Conservation (phyloP, 805 yeast genomes). For the Ogataea haglerorum region DNA sequence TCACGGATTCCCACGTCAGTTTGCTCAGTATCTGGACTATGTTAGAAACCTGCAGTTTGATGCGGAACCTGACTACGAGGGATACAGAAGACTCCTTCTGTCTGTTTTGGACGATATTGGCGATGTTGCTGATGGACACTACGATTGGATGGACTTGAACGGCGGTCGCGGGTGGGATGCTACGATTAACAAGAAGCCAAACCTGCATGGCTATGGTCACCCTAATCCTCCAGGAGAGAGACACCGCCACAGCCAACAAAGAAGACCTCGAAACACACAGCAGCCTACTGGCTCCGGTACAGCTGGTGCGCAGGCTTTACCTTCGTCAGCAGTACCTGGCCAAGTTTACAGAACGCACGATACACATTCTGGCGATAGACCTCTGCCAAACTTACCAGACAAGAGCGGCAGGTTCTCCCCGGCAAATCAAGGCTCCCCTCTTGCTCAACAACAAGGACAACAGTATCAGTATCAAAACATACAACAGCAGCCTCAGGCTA, state of each 20-base stretch:
- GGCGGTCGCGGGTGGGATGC: slow-evolving; percentile 97
- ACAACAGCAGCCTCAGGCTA: slow-evolving; percentile 25
- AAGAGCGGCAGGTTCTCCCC: slow-evolving; percentile 25
- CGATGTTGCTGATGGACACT: slow-evolving; percentile 78
- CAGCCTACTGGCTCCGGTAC: slow-evolving; percentile 23
- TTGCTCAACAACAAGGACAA: slow-evolving; percentile 14
- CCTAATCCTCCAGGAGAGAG: slow-evolving; percentile 75
- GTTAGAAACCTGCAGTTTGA: slow-evolving; percentile 90
- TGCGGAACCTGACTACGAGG: slow-evolving; percentile 91
- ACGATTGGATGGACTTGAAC: slow-evolving; percentile 97
- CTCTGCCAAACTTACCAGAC: slow-evolving; percentile 34
- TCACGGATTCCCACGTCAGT: slow-evolving; percentile 85
- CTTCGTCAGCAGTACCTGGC: slow-evolving; percentile 14
- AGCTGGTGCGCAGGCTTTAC: slow-evolving; percentile 14
- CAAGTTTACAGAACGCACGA: slow-evolving; percentile 20
- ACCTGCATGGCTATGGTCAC: slow-evolving; percentile 93
- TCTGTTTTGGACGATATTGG: slow-evolving; percentile 72
- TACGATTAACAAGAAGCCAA: slow-evolving; percentile 83
- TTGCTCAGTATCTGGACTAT: slow-evolving; percentile 84
- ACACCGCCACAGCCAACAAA: slow-evolving; percentile 41
- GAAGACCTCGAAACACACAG: slow-evolving; percentile 31
- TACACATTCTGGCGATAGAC: slow-evolving; percentile 28
- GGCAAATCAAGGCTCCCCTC: slow-evolving; percentile 14
- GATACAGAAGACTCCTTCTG: slow-evolving; percentile 71
- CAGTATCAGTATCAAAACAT: slow-evolving; percentile 16